Conservation (phyloP, 805 yeast genomes). For the Sporopachydermia lactativora region DNA sequence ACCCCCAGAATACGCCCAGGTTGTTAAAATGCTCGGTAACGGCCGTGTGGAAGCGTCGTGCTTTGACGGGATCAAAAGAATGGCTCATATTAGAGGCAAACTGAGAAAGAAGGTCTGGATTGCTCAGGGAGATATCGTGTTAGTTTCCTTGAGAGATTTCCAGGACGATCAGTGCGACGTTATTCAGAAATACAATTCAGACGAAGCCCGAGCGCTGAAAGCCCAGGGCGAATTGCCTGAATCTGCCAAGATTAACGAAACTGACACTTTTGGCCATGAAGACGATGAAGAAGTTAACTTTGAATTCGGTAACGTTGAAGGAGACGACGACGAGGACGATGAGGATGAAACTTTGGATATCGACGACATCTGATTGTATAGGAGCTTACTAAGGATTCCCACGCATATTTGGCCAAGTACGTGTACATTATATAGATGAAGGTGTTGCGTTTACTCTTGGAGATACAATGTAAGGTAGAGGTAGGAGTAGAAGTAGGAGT, state of each 20-base stretch:
- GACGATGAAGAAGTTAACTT: slow-evolving; percentile 96
- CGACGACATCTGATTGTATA: slow-evolving; percentile 95
- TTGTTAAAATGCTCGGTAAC: slow-evolving; percentile 95
- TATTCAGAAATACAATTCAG: slow-evolving; percentile 90
- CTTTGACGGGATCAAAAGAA: slow-evolving; percentile 86
- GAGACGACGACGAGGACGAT: slow-evolving; percentile 55
- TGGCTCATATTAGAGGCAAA: slow-evolving; percentile 98
- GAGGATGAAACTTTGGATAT: slow-evolving; percentile 67
- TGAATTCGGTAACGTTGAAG: slow-evolving; percentile 92
- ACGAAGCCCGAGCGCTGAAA: slow-evolving; percentile 95
- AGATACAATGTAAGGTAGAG: too few species aligned
- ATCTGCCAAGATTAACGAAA: slow-evolving; percentile 92
- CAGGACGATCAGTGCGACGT: slow-evolving; percentile 98
- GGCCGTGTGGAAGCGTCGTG: slow-evolving; percentile 94
- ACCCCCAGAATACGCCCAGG: slow-evolving; percentile 80
- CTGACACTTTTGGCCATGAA: slow-evolving; percentile 92
- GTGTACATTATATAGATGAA: too few species aligned
- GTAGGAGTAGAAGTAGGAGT: too few species aligned
- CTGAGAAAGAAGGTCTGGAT: slow-evolving; percentile 99
- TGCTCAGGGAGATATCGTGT: slow-evolving; percentile 95
- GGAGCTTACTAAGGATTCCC: too few species aligned
- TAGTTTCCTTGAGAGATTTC: slow-evolving; percentile 94
- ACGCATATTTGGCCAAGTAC: too few species aligned
- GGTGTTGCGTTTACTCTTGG: too few species aligned
- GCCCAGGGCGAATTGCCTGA: slow-evolving; percentile 96